These are phyloP conservation scores for Russula griseocarnosa DNA, from an alignment of 768 basidiomycete genomes.

Conservation along the genomic window DNA sequence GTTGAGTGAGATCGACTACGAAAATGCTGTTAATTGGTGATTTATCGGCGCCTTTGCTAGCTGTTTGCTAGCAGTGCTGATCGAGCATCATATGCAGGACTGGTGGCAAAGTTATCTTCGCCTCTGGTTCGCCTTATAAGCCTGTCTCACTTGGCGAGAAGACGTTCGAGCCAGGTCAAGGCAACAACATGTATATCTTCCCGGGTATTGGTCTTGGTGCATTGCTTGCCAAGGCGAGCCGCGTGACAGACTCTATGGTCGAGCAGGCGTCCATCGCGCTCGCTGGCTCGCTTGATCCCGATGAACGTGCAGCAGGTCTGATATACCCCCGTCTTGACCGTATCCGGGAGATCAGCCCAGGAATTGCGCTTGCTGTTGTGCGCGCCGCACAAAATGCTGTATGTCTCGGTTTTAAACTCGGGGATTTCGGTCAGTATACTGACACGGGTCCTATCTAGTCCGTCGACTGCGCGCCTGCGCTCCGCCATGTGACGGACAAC, in stretches of 20 bases:
- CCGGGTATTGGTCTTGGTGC: slow-evolving; percentile 74
- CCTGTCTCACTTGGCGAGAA: slow-evolving; percentile 53
- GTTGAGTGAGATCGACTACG: slow-evolving; percentile 77
- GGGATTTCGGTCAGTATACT: slow-evolving; percentile 4
- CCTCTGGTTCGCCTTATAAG: slow-evolving; percentile 84
- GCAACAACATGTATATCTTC: slow-evolving; percentile 93
- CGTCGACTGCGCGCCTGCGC: slow-evolving; percentile 35
- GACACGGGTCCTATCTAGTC: slow-evolving; percentile 25
- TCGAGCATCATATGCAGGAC: slow-evolving; percentile 16
- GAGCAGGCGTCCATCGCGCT: slow-evolving; percentile 83
- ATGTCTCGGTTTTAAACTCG: slow-evolving; percentile 31
- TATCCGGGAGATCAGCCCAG: slow-evolving; percentile 78
- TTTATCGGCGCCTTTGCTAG: not conserved
- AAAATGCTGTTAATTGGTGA: slow-evolving; percentile 68
- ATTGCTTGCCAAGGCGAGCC: slow-evolving; percentile 63
- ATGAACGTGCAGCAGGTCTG: slow-evolving; percentile 62
- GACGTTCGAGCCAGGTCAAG: slow-evolving; percentile 76
- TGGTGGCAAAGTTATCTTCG: slow-evolving; percentile 75
- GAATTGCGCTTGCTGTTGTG: slow-evolving; percentile 72
- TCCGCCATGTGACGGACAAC: slow-evolving; percentile 54
- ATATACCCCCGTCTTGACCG: slow-evolving; percentile 83
- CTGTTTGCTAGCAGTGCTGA: not conserved
- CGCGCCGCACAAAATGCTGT: slow-evolving; percentile 75
- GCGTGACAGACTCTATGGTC: slow-evolving; percentile 83
- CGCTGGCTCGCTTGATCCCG: slow-evolving; percentile 61